Percentiles rank a stretch among this genome's conserved stretches.
Evolutionary conservation across 164 flowering plant genomes (phyloP).

Genomic region (Hamamelis virginiana): DNA sequence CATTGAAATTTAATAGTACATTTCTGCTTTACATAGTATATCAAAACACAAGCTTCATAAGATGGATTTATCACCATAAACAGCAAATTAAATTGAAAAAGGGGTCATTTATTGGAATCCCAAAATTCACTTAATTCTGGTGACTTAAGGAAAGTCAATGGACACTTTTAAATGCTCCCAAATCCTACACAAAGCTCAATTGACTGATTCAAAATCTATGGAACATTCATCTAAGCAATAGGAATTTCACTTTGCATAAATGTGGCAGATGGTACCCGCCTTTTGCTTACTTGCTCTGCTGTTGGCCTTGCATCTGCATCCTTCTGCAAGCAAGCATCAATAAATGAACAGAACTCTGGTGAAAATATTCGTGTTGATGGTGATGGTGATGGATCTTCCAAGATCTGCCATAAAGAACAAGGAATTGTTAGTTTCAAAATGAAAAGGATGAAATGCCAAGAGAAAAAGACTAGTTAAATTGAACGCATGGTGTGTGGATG

Average conservation of each 20-base stretch:
- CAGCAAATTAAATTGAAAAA: no score
- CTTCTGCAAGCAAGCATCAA: conserved; percentile 88
- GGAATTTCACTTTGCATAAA: not conserved
- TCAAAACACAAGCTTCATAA: no score
- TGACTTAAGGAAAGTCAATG: no score
- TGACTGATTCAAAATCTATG: not conserved
- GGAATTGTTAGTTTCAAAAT: not conserved
- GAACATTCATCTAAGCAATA: not conserved
- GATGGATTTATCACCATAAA: no score
- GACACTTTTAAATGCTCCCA: not conserved
- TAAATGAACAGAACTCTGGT: conserved; percentile 86
- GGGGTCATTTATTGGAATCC: not conserved
- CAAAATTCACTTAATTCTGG: no score
- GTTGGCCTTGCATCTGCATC: conserved; percentile 91
- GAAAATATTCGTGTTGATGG: conserved; percentile 69
- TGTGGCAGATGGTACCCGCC: not conserved
- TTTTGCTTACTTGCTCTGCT: conserved; percentile 74
- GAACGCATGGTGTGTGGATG: not conserved
- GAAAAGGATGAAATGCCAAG: not conserved
- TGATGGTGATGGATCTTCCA: conserved; percentile 98
- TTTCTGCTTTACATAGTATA: no score
- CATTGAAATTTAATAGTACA: no score
- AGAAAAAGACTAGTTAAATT: not conserved
- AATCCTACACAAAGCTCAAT: not conserved
- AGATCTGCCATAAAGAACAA: conserved; percentile 51